Evolutionary conservation across 768 basidiomycete genomes (phyloP).

Genomic region (Termitomyces sp.): DNA sequence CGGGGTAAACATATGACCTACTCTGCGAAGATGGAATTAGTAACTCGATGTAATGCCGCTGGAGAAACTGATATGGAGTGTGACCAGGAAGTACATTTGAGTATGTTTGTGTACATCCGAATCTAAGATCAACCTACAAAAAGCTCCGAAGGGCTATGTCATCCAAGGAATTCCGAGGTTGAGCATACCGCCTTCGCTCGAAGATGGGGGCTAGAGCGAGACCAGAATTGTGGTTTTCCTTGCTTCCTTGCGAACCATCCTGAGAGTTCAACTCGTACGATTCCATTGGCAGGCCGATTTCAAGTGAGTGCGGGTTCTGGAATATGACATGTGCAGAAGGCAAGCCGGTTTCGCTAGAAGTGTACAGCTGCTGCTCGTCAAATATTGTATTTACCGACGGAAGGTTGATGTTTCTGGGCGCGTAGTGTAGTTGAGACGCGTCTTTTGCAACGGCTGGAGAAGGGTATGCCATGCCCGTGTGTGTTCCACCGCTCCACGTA

Average conservation of each 20-base stretch:
- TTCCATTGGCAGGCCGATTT: not conserved
- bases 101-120: not conserved
- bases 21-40: not conserved
- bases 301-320: not conserved
- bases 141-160: constrained; percentile 42
- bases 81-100: not conserved
- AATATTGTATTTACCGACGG: constrained; percentile 10
- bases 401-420: constrained; percentile 1
- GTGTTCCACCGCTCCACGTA: not conserved
- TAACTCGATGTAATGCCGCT: not conserved
- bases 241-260: constrained; percentile 15
- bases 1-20: not conserved
- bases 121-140: not conserved
- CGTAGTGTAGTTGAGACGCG: not conserved
- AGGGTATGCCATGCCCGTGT: not conserved
- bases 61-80: not conserved
- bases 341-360: not conserved
- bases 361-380: constrained; percentile 2
- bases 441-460: not conserved
- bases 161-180: constrained; percentile 55
- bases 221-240: constrained; percentile 16
- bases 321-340: not conserved
- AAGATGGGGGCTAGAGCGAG: constrained; percentile 62
- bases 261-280: constrained; percentile 12
- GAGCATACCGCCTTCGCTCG: constrained; percentile 37